These are phyloP conservation scores for Blastomyces parvus DNA, from an alignment of 2,329 filamentous ascomycete species.

Conservation along the genomic window DNA sequence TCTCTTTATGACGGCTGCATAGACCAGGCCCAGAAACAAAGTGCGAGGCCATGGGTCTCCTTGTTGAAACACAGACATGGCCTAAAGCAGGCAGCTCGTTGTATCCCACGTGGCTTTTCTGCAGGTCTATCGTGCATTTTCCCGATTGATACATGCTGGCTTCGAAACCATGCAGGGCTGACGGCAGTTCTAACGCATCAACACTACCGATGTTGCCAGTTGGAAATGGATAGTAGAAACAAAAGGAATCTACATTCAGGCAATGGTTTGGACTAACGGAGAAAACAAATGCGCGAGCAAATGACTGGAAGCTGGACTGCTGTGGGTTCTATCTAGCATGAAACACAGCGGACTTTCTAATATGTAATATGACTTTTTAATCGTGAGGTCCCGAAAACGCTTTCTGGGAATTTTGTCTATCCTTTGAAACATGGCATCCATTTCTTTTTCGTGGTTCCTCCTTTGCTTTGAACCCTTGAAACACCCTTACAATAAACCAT, in stretches of 20 bases:
- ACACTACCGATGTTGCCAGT: too few relatives aligned
- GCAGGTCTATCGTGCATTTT: too few relatives aligned
- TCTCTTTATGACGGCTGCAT: background rate
- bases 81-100: too few relatives aligned
- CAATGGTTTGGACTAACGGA: too few relatives aligned
- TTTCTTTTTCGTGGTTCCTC: background rate
- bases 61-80: too few relatives aligned
- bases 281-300: background rate
- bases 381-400: background rate
- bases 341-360: background rate
- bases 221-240: too few relatives aligned
- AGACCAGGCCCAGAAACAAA: background rate
- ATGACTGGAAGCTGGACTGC: background rate
- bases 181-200: too few relatives aligned
- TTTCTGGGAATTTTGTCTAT: slow-evolving; percentile 1
- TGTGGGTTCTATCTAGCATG: background rate
- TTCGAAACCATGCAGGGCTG: too few relatives aligned
- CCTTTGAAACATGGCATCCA: background rate
- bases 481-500: background rate
- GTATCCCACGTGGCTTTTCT: too few relatives aligned
- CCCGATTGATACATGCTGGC: too few relatives aligned
- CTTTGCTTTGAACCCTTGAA: too few relatives aligned
- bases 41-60: background rate
- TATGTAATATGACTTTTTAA: background rate
- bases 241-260: too few relatives aligned